Evolutionary conservation across 2,329 filamentous ascomycete species (phyloP), one percentile per base, ranked within the genome.

Genomic region (Aspergillus latus): DNA sequence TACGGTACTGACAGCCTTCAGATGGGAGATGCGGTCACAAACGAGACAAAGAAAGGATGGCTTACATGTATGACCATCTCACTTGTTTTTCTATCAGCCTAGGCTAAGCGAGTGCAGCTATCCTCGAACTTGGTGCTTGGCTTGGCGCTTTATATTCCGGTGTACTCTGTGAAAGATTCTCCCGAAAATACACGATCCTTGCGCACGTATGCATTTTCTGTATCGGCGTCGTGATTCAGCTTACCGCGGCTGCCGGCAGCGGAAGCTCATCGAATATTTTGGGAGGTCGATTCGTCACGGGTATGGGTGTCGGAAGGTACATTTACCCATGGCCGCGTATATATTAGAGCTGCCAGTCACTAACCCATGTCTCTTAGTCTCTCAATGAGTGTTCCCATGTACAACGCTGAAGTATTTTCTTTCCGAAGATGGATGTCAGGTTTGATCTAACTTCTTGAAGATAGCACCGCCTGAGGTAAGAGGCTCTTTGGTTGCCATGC

Each of bases 51-150:
- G 13, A 37, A 37, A 37, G 34, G 34, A 13, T 37, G 34, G 34
- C 34, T 37, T 11, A 37, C 34, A 13, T 37, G 34, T 37, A 37
- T 37, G 34, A 13, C 13, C 34, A 11, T 10, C 10, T 37, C 34
- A 13, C 34, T 5, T 37, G 5, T 5, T 13, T 2, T 9, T 37
- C 9, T 13, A 10, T 9, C 11, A 10, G 34, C 5, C 34, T 11
- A 11, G 34, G 34, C 34, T 37, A 37, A 37, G 34, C 7, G 13
- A 13, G 5, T 37, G 9, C 34, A 37, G 70, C 74, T 3, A 78
- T 81, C 62, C 66, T 76, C 11, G 72, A 76, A 52, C 62, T 76
- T 2, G 74, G 73, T 47, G 74, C 71, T 16, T 74, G 71, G 71
- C 54, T 73, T 2, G 73, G 73, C 39, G 70, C 73, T 5, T 47